Conservation (phyloP, 164 flowering plant species). For the Santalum album region DNA sequence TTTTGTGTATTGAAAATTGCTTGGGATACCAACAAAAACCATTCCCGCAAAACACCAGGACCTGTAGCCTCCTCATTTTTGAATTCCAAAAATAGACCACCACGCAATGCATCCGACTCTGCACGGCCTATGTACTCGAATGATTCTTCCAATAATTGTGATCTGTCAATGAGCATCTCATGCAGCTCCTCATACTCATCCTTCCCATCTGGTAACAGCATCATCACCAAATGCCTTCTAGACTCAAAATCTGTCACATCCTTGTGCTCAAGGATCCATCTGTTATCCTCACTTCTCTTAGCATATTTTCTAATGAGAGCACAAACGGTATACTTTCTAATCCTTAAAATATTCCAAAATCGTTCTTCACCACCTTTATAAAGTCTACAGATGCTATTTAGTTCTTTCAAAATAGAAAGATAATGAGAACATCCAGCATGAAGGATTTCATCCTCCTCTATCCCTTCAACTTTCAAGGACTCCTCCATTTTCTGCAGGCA, state of each 20-base stretch:
- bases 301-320: conserved; percentile 39
- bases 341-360: conserved; percentile 35
- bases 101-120: conserved; percentile 38
- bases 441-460: conserved; percentile 19
- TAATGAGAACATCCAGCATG: conserved; percentile 34
- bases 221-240: conserved; percentile 65
- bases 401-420: conserved; percentile 56
- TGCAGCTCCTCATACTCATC: conserved; percentile 75
- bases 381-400: conserved; percentile 44
- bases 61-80: conserved; percentile 98
- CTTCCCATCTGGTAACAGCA: conserved; percentile 72
- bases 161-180: conserved; percentile 92
- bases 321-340: conserved; percentile 34
- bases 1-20: conserved; percentile 71
- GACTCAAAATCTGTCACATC: conserved; percentile 65
- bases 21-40: conserved; percentile 85
- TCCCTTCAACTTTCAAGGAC: conserved; percentile 11
- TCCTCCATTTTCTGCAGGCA: conserved; percentile 44
- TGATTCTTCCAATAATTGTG: conserved; percentile 68
- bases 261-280: conserved; percentile 72
- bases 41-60: conserved; percentile 89
- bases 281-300: conserved; percentile 49
- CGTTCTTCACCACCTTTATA: conserved; percentile 41
- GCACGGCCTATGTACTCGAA: conserved; percentile 66
- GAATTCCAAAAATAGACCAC: conserved; percentile 80